Evolutionary conservation across 1,284 basidiomycete genomes (phyloP).

Genomic region (Puccinia polysora): DNA sequence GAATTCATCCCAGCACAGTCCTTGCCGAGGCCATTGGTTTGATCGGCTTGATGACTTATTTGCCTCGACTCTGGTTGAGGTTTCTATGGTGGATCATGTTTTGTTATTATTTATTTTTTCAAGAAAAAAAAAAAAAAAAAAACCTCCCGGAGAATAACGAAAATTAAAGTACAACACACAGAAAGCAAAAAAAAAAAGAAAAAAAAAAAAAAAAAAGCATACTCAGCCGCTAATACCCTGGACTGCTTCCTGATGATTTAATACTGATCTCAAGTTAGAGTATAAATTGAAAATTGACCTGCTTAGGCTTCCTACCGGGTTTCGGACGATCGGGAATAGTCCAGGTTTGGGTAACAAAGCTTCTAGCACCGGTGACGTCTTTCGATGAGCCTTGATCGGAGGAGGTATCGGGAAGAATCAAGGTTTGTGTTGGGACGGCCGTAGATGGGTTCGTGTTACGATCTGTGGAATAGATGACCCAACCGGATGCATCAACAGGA

Average conservation of each 20-base stretch:
- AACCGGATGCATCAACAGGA: too few species aligned
- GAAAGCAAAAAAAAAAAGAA: too few species aligned
- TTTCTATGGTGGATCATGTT: slow-evolving; percentile 12
- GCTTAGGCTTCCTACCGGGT: slow-evolving; percentile 42
- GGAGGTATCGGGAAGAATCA: slow-evolving; percentile 18
- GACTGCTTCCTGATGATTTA: neutral
- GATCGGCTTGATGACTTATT: neutral
- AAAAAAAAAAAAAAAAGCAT: too few species aligned
- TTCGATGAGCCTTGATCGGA: slow-evolving; percentile 28
- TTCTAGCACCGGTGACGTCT: slow-evolving; percentile 11
- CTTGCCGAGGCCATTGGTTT: neutral
- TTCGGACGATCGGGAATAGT: slow-evolving; percentile 42
- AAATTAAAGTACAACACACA: too few species aligned
- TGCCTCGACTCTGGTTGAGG: slow-evolving; percentile 3
- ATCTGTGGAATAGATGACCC: too few species aligned
- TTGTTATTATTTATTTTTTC: neutral
- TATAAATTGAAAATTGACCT: slow-evolving; percentile 4
- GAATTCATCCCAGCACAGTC: neutral
- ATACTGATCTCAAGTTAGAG: neutral
- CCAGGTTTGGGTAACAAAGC: slow-evolving; percentile 34
- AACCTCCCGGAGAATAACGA: too few species aligned
- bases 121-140: too few species aligned
- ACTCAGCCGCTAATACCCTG: too few species aligned
- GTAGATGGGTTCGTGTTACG: too few species aligned
- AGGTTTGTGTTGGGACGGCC: too few species aligned